These are phyloP conservation scores for Pleurotus eryngii DNA, from an alignment of 768 basidiomycete genomes.

Conservation along the genomic window DNA sequence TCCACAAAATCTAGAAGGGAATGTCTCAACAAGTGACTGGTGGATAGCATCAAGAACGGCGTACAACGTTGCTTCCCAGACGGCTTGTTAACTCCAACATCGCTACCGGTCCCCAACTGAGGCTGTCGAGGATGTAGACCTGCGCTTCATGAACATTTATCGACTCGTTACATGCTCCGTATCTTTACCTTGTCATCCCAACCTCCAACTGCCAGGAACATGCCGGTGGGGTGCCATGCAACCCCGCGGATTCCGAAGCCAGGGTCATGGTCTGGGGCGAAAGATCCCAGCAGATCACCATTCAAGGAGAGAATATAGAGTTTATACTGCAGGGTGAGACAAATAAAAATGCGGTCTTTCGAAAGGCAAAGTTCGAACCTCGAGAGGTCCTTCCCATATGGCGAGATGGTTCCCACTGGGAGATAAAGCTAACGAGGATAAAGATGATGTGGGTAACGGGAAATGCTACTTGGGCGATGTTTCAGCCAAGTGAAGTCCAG, in stretches of 20 bases:
- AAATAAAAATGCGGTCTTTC: neutral
- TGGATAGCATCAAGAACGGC: slow-evolving; percentile 18
- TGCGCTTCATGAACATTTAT: slow-evolving; percentile 22
- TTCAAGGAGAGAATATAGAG: slow-evolving; percentile 65
- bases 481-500: neutral
- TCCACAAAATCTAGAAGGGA: slow-evolving; percentile 66
- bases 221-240: slow-evolving; percentile 84
- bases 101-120: slow-evolving; percentile 69
- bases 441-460: slow-evolving; percentile 67
- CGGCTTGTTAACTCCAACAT: slow-evolving; percentile 61
- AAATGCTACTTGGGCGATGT: slow-evolving; percentile 60
- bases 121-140: slow-evolving; percentile 73
- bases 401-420: slow-evolving; percentile 75
- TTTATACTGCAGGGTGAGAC: slow-evolving; percentile 55
- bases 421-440: slow-evolving; percentile 71
- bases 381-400: slow-evolving; percentile 82
- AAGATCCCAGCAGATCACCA: slow-evolving; percentile 62
- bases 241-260: slow-evolving; percentile 79
- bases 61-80: slow-evolving; percentile 54
- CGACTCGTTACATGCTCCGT: neutral
- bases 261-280: slow-evolving; percentile 72
- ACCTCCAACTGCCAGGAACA: slow-evolving; percentile 78
- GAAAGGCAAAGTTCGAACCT: slow-evolving; percentile 42
- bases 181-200: slow-evolving; percentile 80
- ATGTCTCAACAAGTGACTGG: neutral